Conservation (phyloP, 805 yeast genomes). For the Pichia exigua region DNA sequence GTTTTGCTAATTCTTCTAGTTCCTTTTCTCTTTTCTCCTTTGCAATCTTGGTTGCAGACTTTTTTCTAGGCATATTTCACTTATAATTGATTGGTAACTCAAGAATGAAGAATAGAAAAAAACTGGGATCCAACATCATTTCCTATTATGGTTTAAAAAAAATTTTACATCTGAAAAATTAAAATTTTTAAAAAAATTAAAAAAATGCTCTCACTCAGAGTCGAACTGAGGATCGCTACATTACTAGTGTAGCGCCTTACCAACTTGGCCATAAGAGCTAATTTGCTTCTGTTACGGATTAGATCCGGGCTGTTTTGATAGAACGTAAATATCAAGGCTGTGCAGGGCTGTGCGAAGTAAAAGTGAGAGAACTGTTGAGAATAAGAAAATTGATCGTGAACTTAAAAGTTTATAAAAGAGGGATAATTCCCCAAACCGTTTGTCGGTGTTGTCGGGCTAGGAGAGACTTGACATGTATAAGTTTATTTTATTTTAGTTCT, state of each 20-base stretch:
- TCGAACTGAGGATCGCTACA: slow-evolving; percentile 19
- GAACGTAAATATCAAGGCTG: too few species aligned
- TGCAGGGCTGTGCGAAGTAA: too few species aligned
- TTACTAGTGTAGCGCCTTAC: slow-evolving; percentile 19
- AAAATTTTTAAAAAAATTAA: neutral
- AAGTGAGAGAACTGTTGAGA: too few species aligned
- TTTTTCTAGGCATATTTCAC: slow-evolving; percentile 69
- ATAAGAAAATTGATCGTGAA: too few species aligned
- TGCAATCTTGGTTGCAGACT: slow-evolving; percentile 73
- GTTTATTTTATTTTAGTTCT: too few species aligned
- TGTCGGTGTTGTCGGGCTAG: too few species aligned
- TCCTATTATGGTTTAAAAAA: neutral
- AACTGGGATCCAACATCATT: neutral
- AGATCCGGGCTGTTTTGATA: neutral
- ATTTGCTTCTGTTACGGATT: too few species aligned
- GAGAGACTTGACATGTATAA: too few species aligned
- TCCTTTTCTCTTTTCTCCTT: slow-evolving; percentile 32
- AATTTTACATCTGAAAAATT: neutral
- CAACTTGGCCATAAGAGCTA: slow-evolving; percentile 18
- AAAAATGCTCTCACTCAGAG: slow-evolving; percentile 15
- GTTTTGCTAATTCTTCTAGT: neutral
- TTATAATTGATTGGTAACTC: neutral
- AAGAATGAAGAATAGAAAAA: neutral
- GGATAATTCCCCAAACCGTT: too few species aligned
- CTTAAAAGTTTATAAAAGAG: too few species aligned